phyloP scores from a whole-genome alignment of 1,139 yeast species.

The Williopsis jadinii region DNA sequence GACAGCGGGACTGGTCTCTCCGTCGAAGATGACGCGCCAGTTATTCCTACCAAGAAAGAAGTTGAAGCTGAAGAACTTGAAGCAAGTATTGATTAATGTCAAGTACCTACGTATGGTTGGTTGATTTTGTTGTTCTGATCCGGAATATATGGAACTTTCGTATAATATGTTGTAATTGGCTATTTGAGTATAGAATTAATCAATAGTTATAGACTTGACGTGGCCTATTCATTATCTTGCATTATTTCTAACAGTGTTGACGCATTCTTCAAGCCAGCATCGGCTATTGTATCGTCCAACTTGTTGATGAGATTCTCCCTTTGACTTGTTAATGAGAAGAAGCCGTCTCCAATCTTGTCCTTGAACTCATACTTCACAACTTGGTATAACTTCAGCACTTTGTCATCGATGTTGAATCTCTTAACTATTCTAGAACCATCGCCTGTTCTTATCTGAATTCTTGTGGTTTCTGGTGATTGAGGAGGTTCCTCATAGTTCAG shows the following conservation, averaged over 20 bases:
- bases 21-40: slow-evolving; percentile 20
- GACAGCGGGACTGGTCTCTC: slow-evolving; percentile 1
- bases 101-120: too few species aligned
- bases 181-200: too few species aligned
- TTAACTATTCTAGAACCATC: slow-evolving; percentile 82
- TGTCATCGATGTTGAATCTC: slow-evolving; percentile 52
- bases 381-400: slow-evolving; percentile 55
- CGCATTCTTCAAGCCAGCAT: slow-evolving; percentile 76
- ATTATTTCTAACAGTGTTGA: slow-evolving; percentile 60
- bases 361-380: slow-evolving; percentile 41
- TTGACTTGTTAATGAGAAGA: slow-evolving; percentile 56
- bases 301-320: slow-evolving; percentile 59
- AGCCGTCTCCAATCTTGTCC: slow-evolving; percentile 38
- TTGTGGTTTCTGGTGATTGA: slow-evolving; percentile 43
- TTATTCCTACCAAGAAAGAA: slow-evolving; percentile 20
- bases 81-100: background rate
- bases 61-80: slow-evolving; percentile 1
- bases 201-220: too few species aligned
- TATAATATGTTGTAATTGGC: too few species aligned
- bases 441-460: slow-evolving; percentile 83
- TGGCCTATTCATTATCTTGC: too few species aligned
- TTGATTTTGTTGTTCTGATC: too few species aligned
- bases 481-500: slow-evolving; percentile 55
- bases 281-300: slow-evolving; percentile 55
- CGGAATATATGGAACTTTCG: too few species aligned